These are phyloP conservation scores for Coelastrella sp. DNA, from an alignment of 139 green algal genomes.

Conservation along the genomic window DNA sequence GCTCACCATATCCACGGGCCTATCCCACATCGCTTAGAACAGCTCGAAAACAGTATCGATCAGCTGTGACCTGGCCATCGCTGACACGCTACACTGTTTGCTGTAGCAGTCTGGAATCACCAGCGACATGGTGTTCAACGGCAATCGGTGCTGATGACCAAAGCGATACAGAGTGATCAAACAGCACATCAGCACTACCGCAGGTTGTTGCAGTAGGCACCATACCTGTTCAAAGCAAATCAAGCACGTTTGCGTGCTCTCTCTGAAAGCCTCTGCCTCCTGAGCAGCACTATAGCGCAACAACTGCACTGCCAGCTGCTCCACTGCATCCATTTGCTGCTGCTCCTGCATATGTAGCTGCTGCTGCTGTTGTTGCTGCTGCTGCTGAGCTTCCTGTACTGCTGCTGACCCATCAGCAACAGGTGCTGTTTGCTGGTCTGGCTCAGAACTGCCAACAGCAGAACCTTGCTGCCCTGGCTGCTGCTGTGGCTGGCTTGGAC, in stretches of 20 bases:
- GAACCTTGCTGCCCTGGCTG: not conserved
- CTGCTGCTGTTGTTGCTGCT: not conserved
- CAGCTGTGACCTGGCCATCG: too few species aligned
- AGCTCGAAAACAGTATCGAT: too few species aligned
- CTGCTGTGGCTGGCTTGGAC: not conserved
- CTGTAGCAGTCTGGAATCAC: too few species aligned
- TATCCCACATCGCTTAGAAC: too few species aligned
- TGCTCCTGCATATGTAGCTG: slow-evolving; percentile 12
- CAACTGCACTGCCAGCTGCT: slow-evolving; percentile 50
- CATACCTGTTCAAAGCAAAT: slow-evolving; percentile 80
- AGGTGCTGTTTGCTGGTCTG: not conserved
- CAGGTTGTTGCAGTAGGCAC: not conserved
- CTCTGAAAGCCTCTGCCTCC: slow-evolving; percentile 48
- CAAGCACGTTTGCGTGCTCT: slow-evolving; percentile 53
- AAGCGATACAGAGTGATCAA: too few species aligned
- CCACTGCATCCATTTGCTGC: not conserved
- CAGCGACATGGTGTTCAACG: too few species aligned
- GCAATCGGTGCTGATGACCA: too few species aligned
- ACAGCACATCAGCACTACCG: too few species aligned
- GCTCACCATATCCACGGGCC: too few species aligned
- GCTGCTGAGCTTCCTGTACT: not conserved
- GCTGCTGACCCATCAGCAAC: not conserved
- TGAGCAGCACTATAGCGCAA: slow-evolving; percentile 56
- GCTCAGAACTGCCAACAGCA: too few species aligned
- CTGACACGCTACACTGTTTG: too few species aligned